Evolutionary conservation across 1,139 yeast genomes (phyloP).

Genomic region (Taphrina communis): DNA sequence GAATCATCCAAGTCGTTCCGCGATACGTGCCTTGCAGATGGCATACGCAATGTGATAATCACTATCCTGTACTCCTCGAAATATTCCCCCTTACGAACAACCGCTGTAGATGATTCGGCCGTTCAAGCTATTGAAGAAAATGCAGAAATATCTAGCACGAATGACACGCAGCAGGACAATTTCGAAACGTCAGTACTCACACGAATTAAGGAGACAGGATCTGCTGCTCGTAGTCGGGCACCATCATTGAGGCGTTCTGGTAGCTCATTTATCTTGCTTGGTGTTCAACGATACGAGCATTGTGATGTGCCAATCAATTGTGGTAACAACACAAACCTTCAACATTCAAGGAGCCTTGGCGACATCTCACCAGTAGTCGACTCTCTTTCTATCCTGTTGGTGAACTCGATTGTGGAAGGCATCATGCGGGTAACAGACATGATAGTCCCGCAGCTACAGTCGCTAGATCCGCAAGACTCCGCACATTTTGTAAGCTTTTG

Average conservation of each 20-base stretch:
- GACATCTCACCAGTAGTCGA: neutral
- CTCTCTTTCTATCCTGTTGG: neutral
- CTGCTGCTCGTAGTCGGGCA: slow-evolving; percentile 2
- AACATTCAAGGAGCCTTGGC: neutral
- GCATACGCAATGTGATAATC: neutral
- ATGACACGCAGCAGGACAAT: neutral
- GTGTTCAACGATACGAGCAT: slow-evolving; percentile 6
- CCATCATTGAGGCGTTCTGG: slow-evolving; percentile 19
- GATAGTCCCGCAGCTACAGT: slow-evolving; percentile 44
- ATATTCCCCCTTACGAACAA: neutral
- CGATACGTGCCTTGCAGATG: neutral
- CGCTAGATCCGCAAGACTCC: neutral
- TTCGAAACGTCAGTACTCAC: neutral
- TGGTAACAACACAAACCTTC: neutral
- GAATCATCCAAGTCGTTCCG: slow-evolving; percentile 45
- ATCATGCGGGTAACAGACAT: slow-evolving; percentile 8
- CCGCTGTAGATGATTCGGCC: no score
- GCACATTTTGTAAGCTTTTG: slow-evolving; percentile 39
- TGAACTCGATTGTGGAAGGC: slow-evolving; percentile 22
- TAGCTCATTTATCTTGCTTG: slow-evolving; percentile 15
- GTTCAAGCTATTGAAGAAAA: neutral
- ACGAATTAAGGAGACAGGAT: neutral
- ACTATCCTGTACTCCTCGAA: neutral
- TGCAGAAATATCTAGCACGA: neutral
- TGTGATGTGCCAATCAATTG: slow-evolving; percentile 14